Evolutionary conservation across 2,329 filamentous ascomycete species (phyloP), one percentile per base, ranked within the genome.

Genomic region (Aspergillus sp.): DNA sequence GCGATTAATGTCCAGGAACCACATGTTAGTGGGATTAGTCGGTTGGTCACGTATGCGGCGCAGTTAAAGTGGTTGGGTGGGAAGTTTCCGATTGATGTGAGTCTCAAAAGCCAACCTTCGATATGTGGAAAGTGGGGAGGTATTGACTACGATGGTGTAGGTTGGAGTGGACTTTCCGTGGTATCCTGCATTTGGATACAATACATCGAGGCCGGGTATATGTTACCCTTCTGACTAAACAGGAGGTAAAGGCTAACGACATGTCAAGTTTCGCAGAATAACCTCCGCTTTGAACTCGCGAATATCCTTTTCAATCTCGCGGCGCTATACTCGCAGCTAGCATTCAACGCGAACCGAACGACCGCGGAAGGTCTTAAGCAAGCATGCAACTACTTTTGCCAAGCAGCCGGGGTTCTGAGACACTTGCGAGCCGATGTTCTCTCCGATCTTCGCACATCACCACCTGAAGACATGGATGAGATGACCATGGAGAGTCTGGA

Each of bases 121-220:
- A 19, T 9, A 7, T 42, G 4, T 29, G 27, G 10, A 8, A 6
- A 36, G 28, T 27, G 42, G 19, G 47, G 38, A 48, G 45, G 45
- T 48, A 42, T 44, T 47, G 12, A 30, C 43, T 28, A 26, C 9
- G 36, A 39, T 45, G 30, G 43, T 46, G 53, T 58, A 90, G 86
- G 88, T 95, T 55, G 93, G 93, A 19, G 88, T 89, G 50, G 89
- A 97, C 49, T 98, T 98, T 60, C 85, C 87, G 2, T 98, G 93
- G 93, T 96, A 94, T 71, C 88, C 90, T 8, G 85, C 91, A 3
- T 74, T 97, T 48, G 93, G 91, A 44, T 96, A 95, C 66, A 91
- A 94, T 65, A 85, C 81, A 8, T 82, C 87, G 48, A 79, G 83
- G 41, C 86, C 88, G 28, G 73, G 66, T 69, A 53, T 53, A 65